Conservation (phyloP, 2,329 filamentous ascomycete genomes). For the Pezicula carpinea region DNA sequence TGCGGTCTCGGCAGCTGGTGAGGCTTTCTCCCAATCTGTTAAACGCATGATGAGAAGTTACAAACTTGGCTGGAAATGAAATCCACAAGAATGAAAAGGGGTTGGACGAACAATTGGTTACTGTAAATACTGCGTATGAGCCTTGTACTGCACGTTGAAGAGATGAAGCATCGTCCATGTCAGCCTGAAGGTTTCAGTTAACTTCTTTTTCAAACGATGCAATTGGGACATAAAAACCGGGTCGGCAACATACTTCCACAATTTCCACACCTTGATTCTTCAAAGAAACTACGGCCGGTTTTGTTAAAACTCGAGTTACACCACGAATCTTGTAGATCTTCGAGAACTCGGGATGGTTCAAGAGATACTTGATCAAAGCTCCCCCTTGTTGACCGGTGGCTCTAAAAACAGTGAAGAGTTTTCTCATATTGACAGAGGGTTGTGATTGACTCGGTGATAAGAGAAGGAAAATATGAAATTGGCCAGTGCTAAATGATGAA, state of each 20-base stretch:
- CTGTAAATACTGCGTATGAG: constrained; percentile 31
- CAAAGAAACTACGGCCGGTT: constrained; percentile 34
- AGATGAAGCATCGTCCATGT: constrained; percentile 8
- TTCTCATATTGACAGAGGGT: constrained; percentile 4
- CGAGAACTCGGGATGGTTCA: constrained; percentile 39
- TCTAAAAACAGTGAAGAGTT: constrained; percentile 42
- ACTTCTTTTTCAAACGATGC: no score
- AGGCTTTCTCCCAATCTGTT: constrained; percentile 18
- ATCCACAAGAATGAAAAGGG: no score
- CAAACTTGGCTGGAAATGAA: no score
- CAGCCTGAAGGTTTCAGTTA: not conserved
- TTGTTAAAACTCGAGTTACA: constrained; percentile 39
- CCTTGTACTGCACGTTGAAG: constrained; percentile 28
- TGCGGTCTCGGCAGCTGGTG: not conserved
- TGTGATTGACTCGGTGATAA: no score
- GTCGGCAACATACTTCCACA: constrained; percentile 15
- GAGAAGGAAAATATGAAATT: no score
- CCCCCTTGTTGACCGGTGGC: constrained; percentile 49
- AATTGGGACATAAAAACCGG: no score
- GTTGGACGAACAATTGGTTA: constrained; percentile 23
- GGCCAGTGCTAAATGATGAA: no score
- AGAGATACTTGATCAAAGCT: constrained; percentile 40
- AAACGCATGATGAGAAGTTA: no score
- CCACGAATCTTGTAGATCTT: constrained; percentile 41
- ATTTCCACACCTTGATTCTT: constrained; percentile 37